Conservation (phyloP, 768 basidiomycete genomes). For the Lepiota brunneoincarnata region DNA sequence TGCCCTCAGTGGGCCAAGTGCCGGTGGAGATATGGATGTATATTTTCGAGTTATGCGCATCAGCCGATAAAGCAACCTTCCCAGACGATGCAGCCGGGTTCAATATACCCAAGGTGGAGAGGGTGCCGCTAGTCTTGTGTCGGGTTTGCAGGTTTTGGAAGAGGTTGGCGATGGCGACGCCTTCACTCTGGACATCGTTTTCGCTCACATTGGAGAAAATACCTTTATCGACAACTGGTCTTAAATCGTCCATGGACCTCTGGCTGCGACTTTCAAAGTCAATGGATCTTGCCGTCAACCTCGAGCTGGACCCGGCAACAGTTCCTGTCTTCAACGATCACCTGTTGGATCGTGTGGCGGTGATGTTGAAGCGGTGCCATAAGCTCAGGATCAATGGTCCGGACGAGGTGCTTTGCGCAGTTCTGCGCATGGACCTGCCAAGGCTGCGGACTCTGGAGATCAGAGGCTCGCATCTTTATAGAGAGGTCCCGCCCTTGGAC, state of each 20-base stretch:
- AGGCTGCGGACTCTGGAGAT: conserved; percentile 5
- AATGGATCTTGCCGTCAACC: conserved; percentile 3
- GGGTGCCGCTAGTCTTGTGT: conserved; percentile 4
- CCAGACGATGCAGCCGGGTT: conserved; percentile 9
- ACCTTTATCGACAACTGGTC: neutral
- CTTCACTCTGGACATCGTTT: conserved; percentile 8
- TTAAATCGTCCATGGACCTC: neutral
- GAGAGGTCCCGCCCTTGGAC: neutral
- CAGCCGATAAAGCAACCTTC: neutral
- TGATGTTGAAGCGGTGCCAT: neutral
- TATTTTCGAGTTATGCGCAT: conserved; percentile 7
- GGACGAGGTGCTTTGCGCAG: conserved; percentile 2
- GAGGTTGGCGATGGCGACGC: neutral
- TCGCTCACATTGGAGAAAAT: neutral
- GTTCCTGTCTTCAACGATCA: neutral
- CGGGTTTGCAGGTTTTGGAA: conserved; percentile 7
- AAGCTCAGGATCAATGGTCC: conserved; percentile 5
- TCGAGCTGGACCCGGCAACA: conserved; percentile 4
- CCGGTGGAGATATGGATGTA: conserved; percentile 8
- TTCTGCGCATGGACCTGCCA: neutral
- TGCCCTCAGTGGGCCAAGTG: neutral
- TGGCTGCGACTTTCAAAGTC: conserved; percentile 2
- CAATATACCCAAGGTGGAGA: neutral
- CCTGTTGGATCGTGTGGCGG: neutral
- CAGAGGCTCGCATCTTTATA: conserved; percentile 1